A percentile compares a stretch with the other conserved stretches of the same genome.
Conservation (phyloP, 306 rosid species). For the Crotalaria pallida region DNA sequence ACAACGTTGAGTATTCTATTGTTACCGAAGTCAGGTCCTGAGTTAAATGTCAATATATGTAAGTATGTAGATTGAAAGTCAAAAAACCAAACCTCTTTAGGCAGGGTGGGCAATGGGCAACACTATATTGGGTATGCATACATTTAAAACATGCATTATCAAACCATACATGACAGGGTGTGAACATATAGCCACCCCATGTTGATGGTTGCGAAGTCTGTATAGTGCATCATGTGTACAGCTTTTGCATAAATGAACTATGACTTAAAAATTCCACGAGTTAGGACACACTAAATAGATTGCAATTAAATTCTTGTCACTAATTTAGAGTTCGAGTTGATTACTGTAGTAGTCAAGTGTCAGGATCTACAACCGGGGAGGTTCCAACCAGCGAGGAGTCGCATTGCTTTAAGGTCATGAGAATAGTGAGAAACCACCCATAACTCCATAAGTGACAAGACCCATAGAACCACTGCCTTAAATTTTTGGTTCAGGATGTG, state of each 20-base stretch:
- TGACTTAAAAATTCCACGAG: neutral
- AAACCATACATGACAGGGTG: neutral
- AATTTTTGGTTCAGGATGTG: no score
- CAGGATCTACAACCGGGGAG: no score
- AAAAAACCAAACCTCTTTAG: neutral
- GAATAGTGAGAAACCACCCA: no score
- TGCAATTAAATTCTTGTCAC: neutral
- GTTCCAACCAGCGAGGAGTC: no score
- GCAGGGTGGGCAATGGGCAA: neutral
- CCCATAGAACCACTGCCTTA: no score
- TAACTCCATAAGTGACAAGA: no score
- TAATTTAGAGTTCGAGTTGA: neutral
- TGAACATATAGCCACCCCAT: neutral
- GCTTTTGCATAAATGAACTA: neutral
- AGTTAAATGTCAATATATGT: constrained; percentile 4
- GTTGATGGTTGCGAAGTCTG: neutral
- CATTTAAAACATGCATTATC: neutral
- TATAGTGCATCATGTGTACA: neutral
- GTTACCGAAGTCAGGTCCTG: neutral
- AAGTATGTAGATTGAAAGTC: constrained; percentile 1
- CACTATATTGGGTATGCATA: neutral
- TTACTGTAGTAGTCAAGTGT: no score
- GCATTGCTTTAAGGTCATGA: no score
- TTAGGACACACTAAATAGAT: neutral
- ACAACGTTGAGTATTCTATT: neutral